Evolutionary conservation across 306 rosid genomes (phyloP).

Genomic region (Luffa aegyptiaca): DNA sequence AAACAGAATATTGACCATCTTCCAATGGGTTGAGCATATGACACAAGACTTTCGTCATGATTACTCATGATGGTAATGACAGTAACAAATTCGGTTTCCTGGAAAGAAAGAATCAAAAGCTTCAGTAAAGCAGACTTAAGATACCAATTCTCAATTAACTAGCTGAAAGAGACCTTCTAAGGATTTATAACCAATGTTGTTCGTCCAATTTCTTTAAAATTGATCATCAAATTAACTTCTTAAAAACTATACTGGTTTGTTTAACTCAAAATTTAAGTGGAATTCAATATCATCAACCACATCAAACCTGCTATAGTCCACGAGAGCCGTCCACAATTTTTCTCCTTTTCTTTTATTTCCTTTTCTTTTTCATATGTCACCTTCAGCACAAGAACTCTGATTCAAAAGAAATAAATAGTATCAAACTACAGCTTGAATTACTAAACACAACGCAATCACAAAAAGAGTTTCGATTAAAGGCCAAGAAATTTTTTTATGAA

Average conservation of each 20-base stretch:
- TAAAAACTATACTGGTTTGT: not conserved
- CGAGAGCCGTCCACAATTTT: not conserved
- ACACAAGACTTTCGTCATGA: constrained; percentile 34
- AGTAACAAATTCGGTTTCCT: constrained; percentile 22
- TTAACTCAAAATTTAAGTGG: not conserved
- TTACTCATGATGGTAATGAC: constrained; percentile 29
- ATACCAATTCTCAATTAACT: not conserved
- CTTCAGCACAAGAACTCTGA: not conserved
- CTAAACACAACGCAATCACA: not conserved
- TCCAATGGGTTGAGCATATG: constrained; percentile 43
- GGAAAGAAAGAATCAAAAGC: constrained; percentile 14
- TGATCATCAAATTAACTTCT: not conserved
- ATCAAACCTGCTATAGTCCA: not conserved
- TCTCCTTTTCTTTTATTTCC: not conserved
- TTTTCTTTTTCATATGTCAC: not conserved
- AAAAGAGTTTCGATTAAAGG: not conserved
- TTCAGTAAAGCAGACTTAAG: not conserved
- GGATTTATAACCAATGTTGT: not conserved
- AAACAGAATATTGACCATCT: constrained; percentile 62
- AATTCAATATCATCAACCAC: not conserved
- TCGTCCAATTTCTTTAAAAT: not conserved
- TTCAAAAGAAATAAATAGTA: not conserved
- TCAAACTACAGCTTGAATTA: not conserved
- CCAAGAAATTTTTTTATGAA: not conserved
- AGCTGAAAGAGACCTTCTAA: not conserved